Percentiles rank a stretch among this genome's conserved stretches.
These are phyloP conservation scores for Pseudogymnoascus destructans DNA, from an alignment of 2,329 filamentous ascomycete species.

Conservation along the genomic window DNA sequence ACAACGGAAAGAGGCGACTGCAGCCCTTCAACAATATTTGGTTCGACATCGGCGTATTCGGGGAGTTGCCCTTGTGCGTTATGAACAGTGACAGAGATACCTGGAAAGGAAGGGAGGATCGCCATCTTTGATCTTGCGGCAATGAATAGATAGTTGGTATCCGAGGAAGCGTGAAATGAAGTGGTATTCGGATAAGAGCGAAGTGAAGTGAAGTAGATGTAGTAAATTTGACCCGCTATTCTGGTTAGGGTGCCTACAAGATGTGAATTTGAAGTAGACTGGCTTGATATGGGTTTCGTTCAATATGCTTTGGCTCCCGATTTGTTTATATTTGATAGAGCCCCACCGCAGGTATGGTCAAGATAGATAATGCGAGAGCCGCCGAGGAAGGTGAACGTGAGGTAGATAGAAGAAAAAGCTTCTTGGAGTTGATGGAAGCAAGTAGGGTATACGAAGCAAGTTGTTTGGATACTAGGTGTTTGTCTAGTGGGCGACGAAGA, in stretches of 20 bases:
- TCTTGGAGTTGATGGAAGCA: neutral
- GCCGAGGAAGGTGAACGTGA: neutral
- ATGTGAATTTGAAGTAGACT: neutral
- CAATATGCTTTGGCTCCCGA: neutral
- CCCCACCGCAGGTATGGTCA: neutral
- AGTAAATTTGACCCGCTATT: neutral
- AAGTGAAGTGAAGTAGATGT: neutral
- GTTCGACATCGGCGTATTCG: neutral
- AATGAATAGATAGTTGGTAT: neutral
- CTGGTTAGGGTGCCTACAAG: neutral
- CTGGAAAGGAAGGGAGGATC: neutral
- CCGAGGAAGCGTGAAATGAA: neutral
- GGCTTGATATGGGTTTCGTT: neutral
- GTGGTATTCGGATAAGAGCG: neutral
- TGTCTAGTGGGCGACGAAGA: neutral
- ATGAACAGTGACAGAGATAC: neutral
- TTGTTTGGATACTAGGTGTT: neutral
- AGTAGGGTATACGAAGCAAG: neutral
- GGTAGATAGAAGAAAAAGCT: neutral
- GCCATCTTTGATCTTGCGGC: neutral
- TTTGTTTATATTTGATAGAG: neutral
- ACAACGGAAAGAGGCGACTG: neutral
- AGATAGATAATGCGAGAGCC: neutral
- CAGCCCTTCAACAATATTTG: neutral
- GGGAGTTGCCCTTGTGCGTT: neutral